phyloP scores from a whole-genome alignment of 306 rosid species.

The Senna siamea region DNA sequence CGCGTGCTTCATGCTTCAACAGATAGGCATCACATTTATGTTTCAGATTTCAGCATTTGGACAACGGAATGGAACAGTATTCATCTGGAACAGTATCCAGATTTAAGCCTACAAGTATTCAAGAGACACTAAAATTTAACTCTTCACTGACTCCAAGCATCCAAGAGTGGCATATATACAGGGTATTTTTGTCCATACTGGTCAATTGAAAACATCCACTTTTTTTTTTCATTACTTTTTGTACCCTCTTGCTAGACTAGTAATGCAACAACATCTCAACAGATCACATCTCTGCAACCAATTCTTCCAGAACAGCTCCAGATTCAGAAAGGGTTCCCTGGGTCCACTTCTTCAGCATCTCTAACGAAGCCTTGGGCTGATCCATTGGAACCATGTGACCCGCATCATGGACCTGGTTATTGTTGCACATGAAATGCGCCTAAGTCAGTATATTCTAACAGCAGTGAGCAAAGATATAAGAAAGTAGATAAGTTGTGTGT shows the following conservation, averaged over 20 bases:
- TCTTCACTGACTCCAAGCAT: neutral
- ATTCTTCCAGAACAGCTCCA: constrained; percentile 38
- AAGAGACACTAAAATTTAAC: neutral
- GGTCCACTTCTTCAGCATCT: constrained; percentile 93
- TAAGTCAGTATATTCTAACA: constrained; percentile 23
- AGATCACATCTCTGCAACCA: constrained; percentile 69
- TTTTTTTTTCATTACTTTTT: constrained; percentile 10
- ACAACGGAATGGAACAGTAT: neutral
- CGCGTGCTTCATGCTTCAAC: neutral
- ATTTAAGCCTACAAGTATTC: neutral
- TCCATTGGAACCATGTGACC: constrained; percentile 99
- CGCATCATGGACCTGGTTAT: constrained; percentile 84
- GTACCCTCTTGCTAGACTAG: constrained; percentile 8
- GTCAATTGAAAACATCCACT: neutral
- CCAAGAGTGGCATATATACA: constrained; percentile 14
- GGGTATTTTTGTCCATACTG: neutral
- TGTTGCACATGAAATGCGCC: constrained; percentile 18
- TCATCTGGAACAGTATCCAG: neutral
- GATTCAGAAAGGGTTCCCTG: constrained; percentile 63
- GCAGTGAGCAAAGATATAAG: neutral
- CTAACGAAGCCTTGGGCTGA: constrained; percentile 92
- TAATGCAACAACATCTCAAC: neutral
- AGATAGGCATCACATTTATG: neutral
- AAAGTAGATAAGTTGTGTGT: constrained; percentile 1
- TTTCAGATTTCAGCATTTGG: neutral